Evolutionary conservation across 2,329 filamentous ascomycete species (phyloP), one percentile per base, ranked within the genome.

Genomic region (Colletotrichum incanum): DNA sequence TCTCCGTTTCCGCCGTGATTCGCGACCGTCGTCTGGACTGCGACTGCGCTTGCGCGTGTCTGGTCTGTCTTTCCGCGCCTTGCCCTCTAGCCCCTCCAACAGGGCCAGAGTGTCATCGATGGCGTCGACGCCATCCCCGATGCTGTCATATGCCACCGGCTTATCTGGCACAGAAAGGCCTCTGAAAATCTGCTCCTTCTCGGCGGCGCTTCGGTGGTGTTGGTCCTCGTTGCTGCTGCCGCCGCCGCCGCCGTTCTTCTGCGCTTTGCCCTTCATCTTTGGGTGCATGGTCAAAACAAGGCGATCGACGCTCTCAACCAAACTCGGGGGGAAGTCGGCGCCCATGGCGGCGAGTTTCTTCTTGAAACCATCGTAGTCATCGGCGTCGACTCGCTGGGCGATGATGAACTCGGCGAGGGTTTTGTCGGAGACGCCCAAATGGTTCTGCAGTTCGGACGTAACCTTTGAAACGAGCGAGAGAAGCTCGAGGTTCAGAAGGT

Each of bases 391-490:
- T 77, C 97, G 94, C 80, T 98, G 93, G 73, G 93, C 93, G 79
- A 99, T 98, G 78, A 99, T 91, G 80, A 98, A 99, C 83, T 99
- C 96, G 76, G 96, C 95, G 34, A 99, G 91, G 6, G 94, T 98
- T 83, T 97, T 98, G 84, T 99, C 95, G 80, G 90, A 93, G 77
- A 98, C 91, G 67, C 95, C 94, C 72, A 98, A 84, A 83, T 99
- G 94, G 79, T 99, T 99, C 78, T 97, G 93, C 65, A 99, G 88
- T 83, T 99, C 96, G 23, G 93, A 96, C 18, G 95, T 95, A 77
- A 99, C 94, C 82, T 96, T 98, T 62, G 94, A 96, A 68, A 98
- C 95, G 79, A 99, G 92, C 77, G 95, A 98, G 65, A 99, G 89
- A 73, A 97, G 88, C 87, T 99, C 96, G 80, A 99, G 91, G 77